Evolutionary conservation across 2,329 filamentous ascomycete genomes (phyloP).

Genomic region (Colletotrichum camelliae): DNA sequence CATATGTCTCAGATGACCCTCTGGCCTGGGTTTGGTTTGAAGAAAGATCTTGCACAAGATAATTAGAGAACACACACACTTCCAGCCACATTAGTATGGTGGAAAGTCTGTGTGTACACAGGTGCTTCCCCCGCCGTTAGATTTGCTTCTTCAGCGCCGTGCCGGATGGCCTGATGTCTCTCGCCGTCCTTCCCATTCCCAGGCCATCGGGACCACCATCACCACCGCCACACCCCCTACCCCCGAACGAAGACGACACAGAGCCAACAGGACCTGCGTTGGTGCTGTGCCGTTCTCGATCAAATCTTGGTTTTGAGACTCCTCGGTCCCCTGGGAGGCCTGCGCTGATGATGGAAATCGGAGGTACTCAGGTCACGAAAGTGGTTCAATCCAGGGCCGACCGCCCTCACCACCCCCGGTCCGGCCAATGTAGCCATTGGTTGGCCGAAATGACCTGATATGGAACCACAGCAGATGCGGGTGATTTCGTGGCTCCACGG

Average conservation of each 20-base stretch:
- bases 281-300: neutral
- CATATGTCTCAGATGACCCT: neutral
- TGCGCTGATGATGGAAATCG: neutral
- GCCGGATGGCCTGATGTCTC: constrained; percentile 4
- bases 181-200: neutral
- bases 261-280: neutral
- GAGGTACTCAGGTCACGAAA: neutral
- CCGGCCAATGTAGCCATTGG: constrained; percentile 16
- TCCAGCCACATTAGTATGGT: neutral
- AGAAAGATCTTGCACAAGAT: neutral
- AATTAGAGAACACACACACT: neutral
- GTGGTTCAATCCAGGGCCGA: neutral
- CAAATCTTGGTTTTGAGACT: neutral
- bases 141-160: neutral
- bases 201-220: neutral
- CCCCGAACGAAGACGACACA: neutral
- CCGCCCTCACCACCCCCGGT: neutral
- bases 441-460: constrained; percentile 15
- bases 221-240: neutral
- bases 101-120: neutral
- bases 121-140: neutral
- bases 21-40: neutral
- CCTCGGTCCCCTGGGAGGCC: neutral
- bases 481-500: constrained; percentile 8
- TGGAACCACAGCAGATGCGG: constrained; percentile 5